Evolutionary conservation across 2,329 filamentous ascomycete genomes (phyloP), one percentile per base, ranked within the genome.

Genomic region (Aureobasidium sp.): DNA sequence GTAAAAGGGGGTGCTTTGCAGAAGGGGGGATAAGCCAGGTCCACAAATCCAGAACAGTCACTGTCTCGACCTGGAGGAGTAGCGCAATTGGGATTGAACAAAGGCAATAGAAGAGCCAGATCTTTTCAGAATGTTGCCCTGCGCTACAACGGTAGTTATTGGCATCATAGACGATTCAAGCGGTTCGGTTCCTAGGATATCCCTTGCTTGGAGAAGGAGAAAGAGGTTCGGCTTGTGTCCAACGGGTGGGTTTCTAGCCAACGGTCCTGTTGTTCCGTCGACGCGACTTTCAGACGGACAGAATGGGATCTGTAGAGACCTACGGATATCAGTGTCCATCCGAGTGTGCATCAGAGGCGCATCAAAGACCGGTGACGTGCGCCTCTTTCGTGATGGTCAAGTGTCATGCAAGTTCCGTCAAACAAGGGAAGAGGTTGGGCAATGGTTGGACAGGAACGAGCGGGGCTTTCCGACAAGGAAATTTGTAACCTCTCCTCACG

Each of bases 141-240:
- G 57, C 34, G 25, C 57, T 50, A 60, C 57, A 52, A 60, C 55
- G 55, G 39, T 29, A n/a, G 21, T 42, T 60, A 50, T 50, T 50
- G 57, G 37, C 29, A 47, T 36, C 34, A 47, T 45, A 32, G 45
- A 50, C 45, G 37, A 36, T 60, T 13, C 1, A 16, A 45, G 47
- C 57, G 57, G 47, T 41, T 21, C 29, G 45, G 15, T 60, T 34
- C 32, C 44, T 21, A 42, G 47, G 32, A 52, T 30, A 60, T 60
- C 57, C 57, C 57, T 60, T 60, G 57, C 57, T 50, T 41, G 41
- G 30, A 49, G 55, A 25, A 41, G 55, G 27, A 44, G 27, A 8
- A 34, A 47, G 53, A 36, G 42, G 54, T 48, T 58, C 55, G 55
- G 55, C 44, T 59, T 45, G 45, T 59, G 36, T 58, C 41, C 45